phyloP scores from a whole-genome alignment of 306 rosid species.

The Malus domestica region ASM211411v1 NC_041799.1:5532501-5533000 shows the following conservation, averaged over 20 bases:
- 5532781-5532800: constrained; percentile 48
- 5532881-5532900: background rate
- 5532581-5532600: constrained; percentile 81
- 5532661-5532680: constrained; percentile 75
- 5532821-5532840: constrained; percentile 1
- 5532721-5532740: constrained; percentile 91
- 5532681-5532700: constrained; percentile 88
- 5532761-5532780: constrained; percentile 65
- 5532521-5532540: constrained; percentile 87
- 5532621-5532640: constrained; percentile 70
- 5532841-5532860: background rate
- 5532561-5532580: constrained; percentile 82
- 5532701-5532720: constrained; percentile 99
- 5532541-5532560: constrained; percentile 82
- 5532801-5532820: constrained; percentile 71
- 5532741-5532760: constrained; percentile 77
- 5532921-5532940: background rate
- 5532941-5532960: background rate
- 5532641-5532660: constrained; percentile 52
- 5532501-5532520: background rate
- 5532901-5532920: background rate
- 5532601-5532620: constrained; percentile 40
- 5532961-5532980: background rate
- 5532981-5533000: background rate
- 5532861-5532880: background rate